These are phyloP conservation scores for Cephalotrichum gorgonifer DNA, from an alignment of 2,329 filamentous ascomycete species.

Conservation along the genomic window DNA sequence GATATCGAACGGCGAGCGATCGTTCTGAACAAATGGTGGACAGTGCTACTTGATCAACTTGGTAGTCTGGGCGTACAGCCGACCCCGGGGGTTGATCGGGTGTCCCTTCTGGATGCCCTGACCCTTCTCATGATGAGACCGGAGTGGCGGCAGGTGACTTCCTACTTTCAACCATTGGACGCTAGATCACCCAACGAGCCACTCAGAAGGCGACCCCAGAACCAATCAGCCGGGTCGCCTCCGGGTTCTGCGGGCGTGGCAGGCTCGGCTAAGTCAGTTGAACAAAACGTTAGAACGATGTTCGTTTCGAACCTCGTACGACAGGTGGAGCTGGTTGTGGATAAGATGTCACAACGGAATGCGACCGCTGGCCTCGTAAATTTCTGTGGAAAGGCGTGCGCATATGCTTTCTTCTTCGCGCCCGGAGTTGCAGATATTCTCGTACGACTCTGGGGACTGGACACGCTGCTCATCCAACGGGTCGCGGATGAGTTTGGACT, in stretches of 20 bases:
- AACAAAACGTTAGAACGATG: conserved; percentile 82
- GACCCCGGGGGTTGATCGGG: conserved; percentile 74
- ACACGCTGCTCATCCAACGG: conserved; percentile 58
- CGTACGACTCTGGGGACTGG: conserved; percentile 69
- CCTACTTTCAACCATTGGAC: conserved; percentile 52
- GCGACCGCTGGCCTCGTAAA: conserved; percentile 57
- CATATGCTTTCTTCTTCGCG: conserved; percentile 89
- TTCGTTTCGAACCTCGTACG: conserved; percentile 73
- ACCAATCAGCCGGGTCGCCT: conserved; percentile 22
- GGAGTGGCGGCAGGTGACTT: conserved; percentile 73
- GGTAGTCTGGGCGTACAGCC: conserved; percentile 58
- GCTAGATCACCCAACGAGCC: conserved; percentile 41
- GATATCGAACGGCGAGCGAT: conserved; percentile 71
- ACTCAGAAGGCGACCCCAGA: conserved; percentile 33
- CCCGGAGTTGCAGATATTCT: conserved; percentile 77
- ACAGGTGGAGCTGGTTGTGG: conserved; percentile 79
- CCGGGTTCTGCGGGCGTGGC: conserved; percentile 50
- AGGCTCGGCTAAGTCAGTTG: conserved; percentile 54
- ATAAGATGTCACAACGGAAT: conserved; percentile 75
- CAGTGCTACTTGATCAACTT: conserved; percentile 68
- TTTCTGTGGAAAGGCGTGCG: conserved; percentile 83
- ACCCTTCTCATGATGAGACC: conserved; percentile 77
- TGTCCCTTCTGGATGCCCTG: conserved; percentile 67
- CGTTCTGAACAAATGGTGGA: conserved; percentile 89
- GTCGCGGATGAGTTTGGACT: conserved; percentile 60